Conservation (phyloP, 495 filamentous ascomycete genomes). For the Mycothermus thermophilus region DNA sequence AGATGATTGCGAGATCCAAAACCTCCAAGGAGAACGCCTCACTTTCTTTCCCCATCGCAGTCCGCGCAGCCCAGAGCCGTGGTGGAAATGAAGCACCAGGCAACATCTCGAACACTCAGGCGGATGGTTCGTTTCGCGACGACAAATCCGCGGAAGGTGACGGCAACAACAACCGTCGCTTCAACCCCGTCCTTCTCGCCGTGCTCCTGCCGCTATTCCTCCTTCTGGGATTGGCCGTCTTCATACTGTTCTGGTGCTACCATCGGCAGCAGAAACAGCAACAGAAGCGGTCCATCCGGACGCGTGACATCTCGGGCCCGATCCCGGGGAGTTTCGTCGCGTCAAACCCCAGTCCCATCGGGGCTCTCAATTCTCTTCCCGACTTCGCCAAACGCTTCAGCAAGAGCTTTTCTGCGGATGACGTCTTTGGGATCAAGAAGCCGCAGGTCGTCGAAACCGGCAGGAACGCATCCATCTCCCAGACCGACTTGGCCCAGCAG, state of each 20-base stretch:
- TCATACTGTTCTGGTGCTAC: conserved; percentile 13
- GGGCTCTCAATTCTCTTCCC: conserved; percentile 2
- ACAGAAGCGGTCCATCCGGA: conserved; percentile 5
- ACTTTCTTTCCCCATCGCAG: conserved; percentile 36
- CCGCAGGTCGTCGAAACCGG: conserved; percentile 7
- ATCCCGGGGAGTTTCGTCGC: conserved; percentile 25
- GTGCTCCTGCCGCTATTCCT: conserved; percentile 11
- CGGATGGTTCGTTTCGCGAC: too few relatives aligned
- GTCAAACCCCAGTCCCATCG: conserved; percentile 3
- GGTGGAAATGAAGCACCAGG: conserved; percentile 5
- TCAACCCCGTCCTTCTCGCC: conserved; percentile 11
- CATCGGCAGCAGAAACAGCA: conserved; percentile 11
- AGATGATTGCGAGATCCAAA: conserved; percentile 37
- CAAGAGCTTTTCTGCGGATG: conserved; percentile 8
- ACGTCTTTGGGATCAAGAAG: conserved; percentile 4
- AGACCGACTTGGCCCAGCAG: too few relatives aligned
- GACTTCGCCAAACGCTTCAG: conserved; percentile 12
- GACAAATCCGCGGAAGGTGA: conserved; percentile 1
- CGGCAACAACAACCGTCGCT: not conserved
- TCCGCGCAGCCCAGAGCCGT: conserved; percentile 20
- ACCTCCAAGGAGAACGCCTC: conserved; percentile 27
- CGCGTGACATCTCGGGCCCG: conserved; percentile 28
- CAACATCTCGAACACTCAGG: not conserved
- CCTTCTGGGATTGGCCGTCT: conserved; percentile 4
- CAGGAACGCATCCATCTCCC: too few relatives aligned